phyloP scores from a whole-genome alignment of 345 rosid genomes.

The Cardamine chenopodiifolia region DNA sequence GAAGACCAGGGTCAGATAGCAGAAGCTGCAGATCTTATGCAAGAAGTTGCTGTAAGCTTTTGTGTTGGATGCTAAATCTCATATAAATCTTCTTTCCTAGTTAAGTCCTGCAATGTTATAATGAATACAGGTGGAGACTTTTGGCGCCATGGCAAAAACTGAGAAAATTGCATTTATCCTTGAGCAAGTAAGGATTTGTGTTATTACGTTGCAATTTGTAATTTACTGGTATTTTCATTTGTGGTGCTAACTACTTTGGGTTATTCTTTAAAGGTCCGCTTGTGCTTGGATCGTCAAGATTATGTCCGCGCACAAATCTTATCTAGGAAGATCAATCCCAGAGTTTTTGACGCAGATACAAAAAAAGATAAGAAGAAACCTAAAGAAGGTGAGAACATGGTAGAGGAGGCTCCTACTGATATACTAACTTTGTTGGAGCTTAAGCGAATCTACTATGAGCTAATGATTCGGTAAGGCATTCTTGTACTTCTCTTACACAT shows the following conservation, averaged over 20 bases:
- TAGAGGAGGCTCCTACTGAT: conserved; percentile 96
- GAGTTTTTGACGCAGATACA: conserved; percentile 78
- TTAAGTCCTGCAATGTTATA: conserved; percentile 20
- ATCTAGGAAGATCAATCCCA: conserved; percentile 88
- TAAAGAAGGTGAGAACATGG: conserved; percentile 83
- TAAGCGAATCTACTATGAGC: conserved; percentile 82
- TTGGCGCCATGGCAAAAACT: conserved; percentile 98
- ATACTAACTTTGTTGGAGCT: conserved; percentile 90
- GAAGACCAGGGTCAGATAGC: conserved; percentile 93
- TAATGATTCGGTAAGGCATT: conserved; percentile 73
- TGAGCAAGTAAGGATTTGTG: conserved; percentile 66
- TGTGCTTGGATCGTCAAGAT: conserved; percentile 95
- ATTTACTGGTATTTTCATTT: background rate
- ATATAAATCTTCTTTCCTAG: background rate
- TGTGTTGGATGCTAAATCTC: conserved; percentile 4
- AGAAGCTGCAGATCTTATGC: conserved; percentile 99
- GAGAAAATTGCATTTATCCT: conserved; percentile 99
- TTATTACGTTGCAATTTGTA: background rate
- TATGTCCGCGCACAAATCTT: conserved; percentile 97
- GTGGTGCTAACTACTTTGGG: conserved; percentile 11
- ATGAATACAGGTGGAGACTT: conserved; percentile 85
- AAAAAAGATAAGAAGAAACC: conserved; percentile 91
- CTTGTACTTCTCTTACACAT: background rate
- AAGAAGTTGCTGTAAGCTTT: conserved; percentile 91
- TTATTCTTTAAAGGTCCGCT: conserved; percentile 65